A percentile compares a stretch with the other conserved stretches of the same genome.
These are phyloP conservation scores for Pachyrhizus erosus DNA, from an alignment of 306 rosid species.

Conservation along the genomic window DNA sequence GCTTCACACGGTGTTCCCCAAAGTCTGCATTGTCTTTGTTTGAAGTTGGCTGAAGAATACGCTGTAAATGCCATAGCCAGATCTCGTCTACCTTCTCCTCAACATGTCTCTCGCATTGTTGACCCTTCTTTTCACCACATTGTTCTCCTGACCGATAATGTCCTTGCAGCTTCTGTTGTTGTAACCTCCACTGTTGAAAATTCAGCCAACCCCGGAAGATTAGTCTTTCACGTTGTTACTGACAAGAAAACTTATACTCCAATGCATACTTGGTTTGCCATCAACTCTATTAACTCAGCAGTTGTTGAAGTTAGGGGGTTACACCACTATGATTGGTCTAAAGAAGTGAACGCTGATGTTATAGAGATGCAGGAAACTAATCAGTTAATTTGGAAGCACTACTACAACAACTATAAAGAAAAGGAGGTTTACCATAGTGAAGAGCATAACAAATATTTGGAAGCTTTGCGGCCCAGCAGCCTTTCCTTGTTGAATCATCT, in stretches of 20 bases:
- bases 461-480: constrained; percentile 65
- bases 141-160: constrained; percentile 77
- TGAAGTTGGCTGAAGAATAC: constrained; percentile 85
- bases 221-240: constrained; percentile 79
- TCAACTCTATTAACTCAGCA: constrained; percentile 59
- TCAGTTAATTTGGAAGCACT: constrained; percentile 64
- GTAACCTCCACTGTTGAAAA: constrained; percentile 67
- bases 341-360: constrained; percentile 64
- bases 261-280: constrained; percentile 93
- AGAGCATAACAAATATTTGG: constrained; percentile 57
- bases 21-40: constrained; percentile 77
- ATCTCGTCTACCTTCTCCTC: constrained; percentile 78
- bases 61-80: constrained; percentile 75
- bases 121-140: constrained; percentile 71
- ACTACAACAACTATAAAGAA: constrained; percentile 57
- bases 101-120: constrained; percentile 69
- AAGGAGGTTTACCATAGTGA: constrained; percentile 45
- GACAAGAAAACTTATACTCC: constrained; percentile 87
- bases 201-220: constrained; percentile 68
- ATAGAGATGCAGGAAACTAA: constrained; percentile 71
- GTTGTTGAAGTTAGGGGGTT: constrained; percentile 84
- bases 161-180: constrained; percentile 87
- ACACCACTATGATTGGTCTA: constrained; percentile 87
- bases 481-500: constrained; percentile 82
- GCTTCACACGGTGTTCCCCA: constrained; percentile 88